Base-by-base conservation (phyloP, 2,329 filamentous ascomycete genomes). In the Samsoniella hepiali region DNA sequence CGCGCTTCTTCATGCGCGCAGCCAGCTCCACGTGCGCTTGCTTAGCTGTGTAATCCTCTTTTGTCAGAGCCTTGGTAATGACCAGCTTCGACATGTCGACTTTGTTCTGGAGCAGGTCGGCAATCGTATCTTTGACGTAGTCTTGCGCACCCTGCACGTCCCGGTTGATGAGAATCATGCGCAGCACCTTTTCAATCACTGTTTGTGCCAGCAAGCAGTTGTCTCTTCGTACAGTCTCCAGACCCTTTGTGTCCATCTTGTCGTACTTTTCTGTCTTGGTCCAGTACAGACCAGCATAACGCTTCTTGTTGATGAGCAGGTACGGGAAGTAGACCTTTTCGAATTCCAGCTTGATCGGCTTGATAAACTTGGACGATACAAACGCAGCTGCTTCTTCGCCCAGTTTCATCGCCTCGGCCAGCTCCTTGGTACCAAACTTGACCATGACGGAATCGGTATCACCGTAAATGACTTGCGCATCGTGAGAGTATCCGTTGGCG, bases 391-490 rank as follows among this genome's bases (percentile, higher is more conserved):
- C 95, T 75, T 99, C 93, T 72, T 97, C 85, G n/a, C 95, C 95
- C 31, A 99, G 81, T 72, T 90, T 93, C 95, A 99, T 99, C 29
- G 93, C 90, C 67, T 95, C 91, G 6, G 86, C 84, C 22, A 99
- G 82, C 67, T 97, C 93, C 49, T 87, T 88, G 10, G 93, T 93
- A 50, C 95, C 95, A 69, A 99, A 99, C 73, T 97, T 98, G 66
- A 99, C 94, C 95, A 99, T 99, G 79, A 99, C 95, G 9, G 95
- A 99, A 83, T 99, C 95, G 2, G 95, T 99, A 76, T 99, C 95
- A 79, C 95, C 95, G 70, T 99, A 99, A 67, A 99, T 96, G 78
- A 99, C 95, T 73, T 97, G 88, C 0, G 95, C 95, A 74, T 99
- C 91, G 74, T 98, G 92, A 1, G 85, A 87, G 76, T 98, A 99